These are phyloP conservation scores for Coelastrella sp. DNA, from an alignment of 139 green algal species.

Conservation along the genomic window DNA sequence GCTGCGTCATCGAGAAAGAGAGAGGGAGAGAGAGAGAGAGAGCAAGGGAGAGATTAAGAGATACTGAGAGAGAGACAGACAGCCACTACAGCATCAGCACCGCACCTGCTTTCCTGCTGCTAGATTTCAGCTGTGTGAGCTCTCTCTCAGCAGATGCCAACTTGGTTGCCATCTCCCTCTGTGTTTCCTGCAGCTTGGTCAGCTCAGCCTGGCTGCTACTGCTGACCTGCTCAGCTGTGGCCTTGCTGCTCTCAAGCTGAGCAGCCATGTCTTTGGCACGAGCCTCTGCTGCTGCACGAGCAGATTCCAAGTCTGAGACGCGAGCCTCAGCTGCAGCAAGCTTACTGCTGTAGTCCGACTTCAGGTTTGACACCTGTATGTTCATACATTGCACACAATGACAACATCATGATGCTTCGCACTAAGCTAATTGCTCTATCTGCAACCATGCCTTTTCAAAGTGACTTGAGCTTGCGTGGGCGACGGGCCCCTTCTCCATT, in stretches of 20 bases:
- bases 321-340: conserved; percentile 41
- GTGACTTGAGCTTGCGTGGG: too few species aligned
- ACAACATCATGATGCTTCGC: too few species aligned
- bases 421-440: neutral
- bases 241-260: conserved; percentile 32
- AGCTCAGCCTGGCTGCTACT: conserved; percentile 35
- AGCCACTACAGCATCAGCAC: neutral
- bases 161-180: conserved; percentile 9
- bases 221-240: neutral
- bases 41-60: too few species aligned
- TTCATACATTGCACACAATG: too few species aligned
- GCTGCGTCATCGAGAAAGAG: too few species aligned
- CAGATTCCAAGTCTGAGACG: conserved; percentile 24
- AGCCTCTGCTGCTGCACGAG: conserved; percentile 13
- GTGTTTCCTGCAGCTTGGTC: conserved; percentile 15
- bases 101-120: neutral
- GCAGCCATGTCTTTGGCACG: neutral
- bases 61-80: neutral
- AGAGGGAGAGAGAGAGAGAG: too few species aligned
- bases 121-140: neutral
- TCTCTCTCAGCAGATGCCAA: conserved; percentile 28
- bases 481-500: too few species aligned
- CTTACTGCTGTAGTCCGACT: conserved; percentile 24
- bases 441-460: neutral
- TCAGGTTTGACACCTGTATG: conserved; percentile 39